Conservation (phyloP, 371 early-diverging fungal genomes). For the Caulochytrium protostelioides region DNA sequence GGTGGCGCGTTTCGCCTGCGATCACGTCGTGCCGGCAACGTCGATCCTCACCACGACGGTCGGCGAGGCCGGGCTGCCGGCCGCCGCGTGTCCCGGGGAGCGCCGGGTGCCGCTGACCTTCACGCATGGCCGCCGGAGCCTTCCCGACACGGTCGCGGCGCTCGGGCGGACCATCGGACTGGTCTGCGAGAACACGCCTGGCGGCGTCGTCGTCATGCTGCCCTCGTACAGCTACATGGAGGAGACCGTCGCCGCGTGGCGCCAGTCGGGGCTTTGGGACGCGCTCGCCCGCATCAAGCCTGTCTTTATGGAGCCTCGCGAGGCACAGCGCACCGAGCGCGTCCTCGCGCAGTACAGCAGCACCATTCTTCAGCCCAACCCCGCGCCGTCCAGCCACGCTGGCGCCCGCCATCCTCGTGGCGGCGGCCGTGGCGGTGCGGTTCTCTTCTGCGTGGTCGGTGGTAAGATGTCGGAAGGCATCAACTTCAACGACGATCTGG, state of each 20-base stretch:
- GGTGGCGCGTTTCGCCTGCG: slow-evolving; percentile 47
- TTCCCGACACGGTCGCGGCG: too few species aligned
- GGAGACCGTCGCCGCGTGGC: slow-evolving; percentile 36
- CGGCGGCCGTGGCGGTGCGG: slow-evolving; percentile 31
- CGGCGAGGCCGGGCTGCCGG: too few species aligned
- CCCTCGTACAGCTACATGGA: slow-evolving; percentile 75
- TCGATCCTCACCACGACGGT: slow-evolving; percentile 43
- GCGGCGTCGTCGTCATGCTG: slow-evolving; percentile 85
- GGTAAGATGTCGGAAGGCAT: slow-evolving; percentile 97
- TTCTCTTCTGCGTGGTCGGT: slow-evolving; percentile 85
- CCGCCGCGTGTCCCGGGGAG: slow-evolving; percentile 41
- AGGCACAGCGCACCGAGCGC: slow-evolving; percentile 31
- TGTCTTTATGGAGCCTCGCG: slow-evolving; percentile 50
- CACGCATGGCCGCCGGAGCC: too few species aligned
- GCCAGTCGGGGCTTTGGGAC: too few species aligned
- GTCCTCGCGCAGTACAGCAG: slow-evolving; percentile 32
- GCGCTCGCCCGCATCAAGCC: too few species aligned
- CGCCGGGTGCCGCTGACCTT: slow-evolving; percentile 41
- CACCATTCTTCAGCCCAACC: too few species aligned
- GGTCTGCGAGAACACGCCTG: too few species aligned
- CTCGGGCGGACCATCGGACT: too few species aligned
- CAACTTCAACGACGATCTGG: slow-evolving; percentile 38
- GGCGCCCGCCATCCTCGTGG: not conserved
- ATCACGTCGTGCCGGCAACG: slow-evolving; percentile 48
- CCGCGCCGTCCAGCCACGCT: too few species aligned